phyloP scores from a whole-genome alignment of 2,329 filamentous ascomycete genomes.

The Arthrobotrys entomopaga region DNA sequence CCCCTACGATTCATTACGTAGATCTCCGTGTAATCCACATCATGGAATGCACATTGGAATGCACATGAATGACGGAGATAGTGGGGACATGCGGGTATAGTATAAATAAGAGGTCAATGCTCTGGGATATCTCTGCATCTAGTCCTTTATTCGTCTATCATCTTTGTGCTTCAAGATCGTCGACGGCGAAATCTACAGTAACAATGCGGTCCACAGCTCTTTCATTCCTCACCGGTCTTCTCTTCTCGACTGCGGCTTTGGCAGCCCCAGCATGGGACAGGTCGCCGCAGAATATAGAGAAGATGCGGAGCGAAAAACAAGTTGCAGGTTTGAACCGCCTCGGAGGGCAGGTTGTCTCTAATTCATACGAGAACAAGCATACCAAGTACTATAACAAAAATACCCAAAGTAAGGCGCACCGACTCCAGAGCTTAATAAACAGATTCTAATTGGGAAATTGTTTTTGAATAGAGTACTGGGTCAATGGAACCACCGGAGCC shows the following conservation, averaged over 20 bases:
- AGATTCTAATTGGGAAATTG: not conserved
- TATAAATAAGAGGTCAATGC: not conserved
- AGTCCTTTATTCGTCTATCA: not conserved
- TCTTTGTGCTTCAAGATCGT: not conserved
- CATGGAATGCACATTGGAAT: too few species aligned
- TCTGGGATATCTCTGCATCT: not conserved
- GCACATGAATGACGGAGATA: not conserved
- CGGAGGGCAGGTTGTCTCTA: too few species aligned
- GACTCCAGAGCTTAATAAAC: not conserved
- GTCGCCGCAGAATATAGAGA: slow-evolving; percentile 29
- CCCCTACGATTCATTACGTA: not conserved
- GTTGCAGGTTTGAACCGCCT: not conserved
- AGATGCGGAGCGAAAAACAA: slow-evolving; percentile 12
- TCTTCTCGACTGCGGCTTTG: slow-evolving; percentile 33
- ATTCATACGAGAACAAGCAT: not conserved
- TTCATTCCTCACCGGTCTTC: slow-evolving; percentile 10
- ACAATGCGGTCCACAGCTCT: slow-evolving; percentile 2
- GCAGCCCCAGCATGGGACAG: slow-evolving; percentile 37
- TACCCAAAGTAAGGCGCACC: slow-evolving; percentile 56
- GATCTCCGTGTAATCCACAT: too few species aligned
- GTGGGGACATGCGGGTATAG: not conserved
- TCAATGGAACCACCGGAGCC: slow-evolving; percentile 68
- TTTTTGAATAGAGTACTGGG: slow-evolving; percentile 68
- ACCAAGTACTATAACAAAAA: slow-evolving; percentile 57
- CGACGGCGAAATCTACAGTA: not conserved